Conservation (phyloP, 2,329 filamentous ascomycete species). For the Kalmusia sp. region DNA sequence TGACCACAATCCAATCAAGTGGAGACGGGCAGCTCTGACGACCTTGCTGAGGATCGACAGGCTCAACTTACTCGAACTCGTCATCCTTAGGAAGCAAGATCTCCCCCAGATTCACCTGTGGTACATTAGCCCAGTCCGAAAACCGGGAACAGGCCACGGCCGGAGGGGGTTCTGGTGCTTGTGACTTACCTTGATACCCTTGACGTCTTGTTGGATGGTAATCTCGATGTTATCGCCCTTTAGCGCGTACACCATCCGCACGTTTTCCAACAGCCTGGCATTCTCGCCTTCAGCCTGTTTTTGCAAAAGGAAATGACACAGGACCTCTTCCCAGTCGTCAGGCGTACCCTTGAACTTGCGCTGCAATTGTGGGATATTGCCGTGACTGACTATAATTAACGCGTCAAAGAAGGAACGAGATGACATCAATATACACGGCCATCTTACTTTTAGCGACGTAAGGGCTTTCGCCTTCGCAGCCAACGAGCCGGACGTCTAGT, state of each 20-base stretch:
- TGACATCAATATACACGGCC: conserved; percentile 21
- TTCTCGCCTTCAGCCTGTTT: conserved; percentile 50
- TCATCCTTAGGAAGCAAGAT: conserved; percentile 64
- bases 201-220: conserved; percentile 66
- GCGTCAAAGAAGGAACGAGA: conserved; percentile 29
- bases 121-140: conserved; percentile 23
- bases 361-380: conserved; percentile 38
- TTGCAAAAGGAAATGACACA: conserved; percentile 64
- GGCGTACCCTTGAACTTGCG: conserved; percentile 44
- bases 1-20: neutral
- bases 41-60: neutral
- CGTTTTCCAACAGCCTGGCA: conserved; percentile 57
- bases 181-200: conserved; percentile 70
- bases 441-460: conserved; percentile 66
- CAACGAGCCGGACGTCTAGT: conserved; percentile 71
- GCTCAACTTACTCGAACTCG: conserved; percentile 54
- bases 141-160: neutral
- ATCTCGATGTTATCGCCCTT: conserved; percentile 63
- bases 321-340: conserved; percentile 71
- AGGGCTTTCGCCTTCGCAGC: conserved; percentile 70
- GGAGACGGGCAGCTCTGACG: neutral
- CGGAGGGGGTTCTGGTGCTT: neutral
- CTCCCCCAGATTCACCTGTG: conserved; percentile 65
- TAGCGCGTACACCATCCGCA: conserved; percentile 67
- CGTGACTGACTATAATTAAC: conserved; percentile 37